A percentile compares a stretch with the other conserved stretches of the same genome.
Conservation (phyloP, 78 protist genomes). For the Bodo saltans region DNA sequence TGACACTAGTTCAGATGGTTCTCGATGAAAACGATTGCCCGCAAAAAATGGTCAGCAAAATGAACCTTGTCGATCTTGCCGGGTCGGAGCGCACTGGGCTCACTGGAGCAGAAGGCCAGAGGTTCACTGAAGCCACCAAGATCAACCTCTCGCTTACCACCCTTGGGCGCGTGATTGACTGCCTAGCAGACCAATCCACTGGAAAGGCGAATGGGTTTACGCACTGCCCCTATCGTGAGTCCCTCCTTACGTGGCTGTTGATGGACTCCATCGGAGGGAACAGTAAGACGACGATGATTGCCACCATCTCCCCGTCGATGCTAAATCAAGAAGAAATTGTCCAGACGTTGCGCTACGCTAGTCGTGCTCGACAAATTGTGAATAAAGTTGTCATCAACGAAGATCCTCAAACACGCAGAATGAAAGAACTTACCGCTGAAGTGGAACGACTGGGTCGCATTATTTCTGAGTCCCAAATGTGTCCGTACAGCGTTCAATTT, state of each 20-base stretch:
- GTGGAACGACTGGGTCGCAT: too few species aligned
- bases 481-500: too few species aligned
- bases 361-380: slow-evolving; percentile 21
- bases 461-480: too few species aligned
- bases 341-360: slow-evolving; percentile 9
- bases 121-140: slow-evolving; percentile 28
- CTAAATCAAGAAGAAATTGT: neutral
- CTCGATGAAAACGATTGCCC: neutral
- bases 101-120: slow-evolving; percentile 4
- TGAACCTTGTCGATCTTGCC: slow-evolving; percentile 68
- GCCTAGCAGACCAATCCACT: neutral
- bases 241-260: slow-evolving; percentile 30
- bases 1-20: slow-evolving; percentile 29
- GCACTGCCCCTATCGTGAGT: slow-evolving; percentile 28
- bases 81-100: slow-evolving; percentile 61
- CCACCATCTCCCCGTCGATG: slow-evolving; percentile 38
- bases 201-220: neutral
- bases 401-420: slow-evolving; percentile 7
- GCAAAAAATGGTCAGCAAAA: neutral
- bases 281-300: slow-evolving; percentile 52
- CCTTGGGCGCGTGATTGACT: slow-evolving; percentile 32
- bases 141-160: slow-evolving; percentile 33
- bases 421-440: too few species aligned
- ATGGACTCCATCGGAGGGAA: slow-evolving; percentile 52
- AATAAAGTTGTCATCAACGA: neutral